A percentile compares a stretch with the other conserved stretches of the same genome.
Evolutionary conservation across 192 early-diverging fungal species (phyloP).

Genomic region (Haplosporangium gracile): DNA sequence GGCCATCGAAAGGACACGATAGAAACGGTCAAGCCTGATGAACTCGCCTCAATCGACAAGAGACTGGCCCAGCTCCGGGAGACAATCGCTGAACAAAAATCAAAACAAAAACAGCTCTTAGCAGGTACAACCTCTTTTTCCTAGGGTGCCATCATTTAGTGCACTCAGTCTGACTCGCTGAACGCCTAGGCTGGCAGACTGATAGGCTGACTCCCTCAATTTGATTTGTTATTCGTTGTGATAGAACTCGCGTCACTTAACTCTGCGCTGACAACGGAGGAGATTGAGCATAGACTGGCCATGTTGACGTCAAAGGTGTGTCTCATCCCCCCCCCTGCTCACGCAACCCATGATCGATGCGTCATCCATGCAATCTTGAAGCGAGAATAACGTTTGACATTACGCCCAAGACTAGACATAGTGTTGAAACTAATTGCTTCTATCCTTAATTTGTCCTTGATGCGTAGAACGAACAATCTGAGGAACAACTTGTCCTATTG

Average conservation of each 20-base stretch:
- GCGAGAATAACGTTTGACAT: background rate
- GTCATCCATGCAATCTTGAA: background rate
- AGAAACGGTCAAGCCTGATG: slow-evolving; percentile 52
- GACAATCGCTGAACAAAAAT: slow-evolving; percentile 64
- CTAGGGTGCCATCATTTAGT: background rate
- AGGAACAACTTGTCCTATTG: slow-evolving; percentile 43
- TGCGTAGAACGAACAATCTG: slow-evolving; percentile 57
- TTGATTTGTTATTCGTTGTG: slow-evolving; percentile 32
- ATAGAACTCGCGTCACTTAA: slow-evolving; percentile 53
- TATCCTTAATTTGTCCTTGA: background rate
- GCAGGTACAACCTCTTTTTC: slow-evolving; percentile 33
- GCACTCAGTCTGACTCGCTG: background rate
- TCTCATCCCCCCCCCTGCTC: background rate
- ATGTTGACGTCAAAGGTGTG: slow-evolving; percentile 22
- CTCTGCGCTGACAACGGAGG: slow-evolving; percentile 56
- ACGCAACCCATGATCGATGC: background rate
- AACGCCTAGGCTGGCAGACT: background rate
- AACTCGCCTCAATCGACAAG: slow-evolving; percentile 65
- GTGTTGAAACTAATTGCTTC: background rate
- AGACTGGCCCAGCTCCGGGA: slow-evolving; percentile 68
- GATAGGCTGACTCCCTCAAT: background rate
- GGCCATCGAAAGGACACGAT: slow-evolving; percentile 47
- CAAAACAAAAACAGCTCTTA: slow-evolving; percentile 63
- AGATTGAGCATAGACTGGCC: slow-evolving; percentile 37
- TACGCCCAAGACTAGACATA: background rate